Evolutionary conservation across 1,139 yeast genomes (phyloP).

Genomic region (Hyphopichia wangnamkhiaoensis): DNA sequence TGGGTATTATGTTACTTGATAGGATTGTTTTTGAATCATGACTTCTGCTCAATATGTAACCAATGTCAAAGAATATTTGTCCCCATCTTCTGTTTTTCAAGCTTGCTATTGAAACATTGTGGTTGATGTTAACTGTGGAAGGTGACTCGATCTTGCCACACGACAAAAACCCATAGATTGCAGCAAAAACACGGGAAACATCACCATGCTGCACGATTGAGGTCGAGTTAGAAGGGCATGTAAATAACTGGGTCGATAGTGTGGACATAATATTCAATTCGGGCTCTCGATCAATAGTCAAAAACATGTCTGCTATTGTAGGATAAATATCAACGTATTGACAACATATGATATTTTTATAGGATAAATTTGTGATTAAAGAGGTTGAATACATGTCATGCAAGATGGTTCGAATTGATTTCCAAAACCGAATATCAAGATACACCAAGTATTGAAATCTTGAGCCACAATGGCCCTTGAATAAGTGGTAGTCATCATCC

Average conservation of each 20-base stretch:
- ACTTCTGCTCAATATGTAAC: slow-evolving; percentile 73
- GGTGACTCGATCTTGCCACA: slow-evolving; percentile 55
- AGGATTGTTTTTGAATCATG: slow-evolving; percentile 47
- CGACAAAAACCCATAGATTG: slow-evolving; percentile 67
- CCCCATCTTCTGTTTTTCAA: slow-evolving; percentile 82
- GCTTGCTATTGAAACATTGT: slow-evolving; percentile 45
- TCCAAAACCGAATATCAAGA: slow-evolving; percentile 75
- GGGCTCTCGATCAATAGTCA: slow-evolving; percentile 76
- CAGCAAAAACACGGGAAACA: slow-evolving; percentile 63
- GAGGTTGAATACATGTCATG: slow-evolving; percentile 72
- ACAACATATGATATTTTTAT: slow-evolving; percentile 62
- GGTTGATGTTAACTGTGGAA: slow-evolving; percentile 40
- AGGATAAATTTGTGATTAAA: slow-evolving; percentile 64
- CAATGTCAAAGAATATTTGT: slow-evolving; percentile 81
- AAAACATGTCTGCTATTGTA: slow-evolving; percentile 70
- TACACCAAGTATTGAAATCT: slow-evolving; percentile 75
- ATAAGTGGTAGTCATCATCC: slow-evolving; percentile 26
- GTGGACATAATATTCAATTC: slow-evolving; percentile 75
- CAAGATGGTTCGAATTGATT: slow-evolving; percentile 56
- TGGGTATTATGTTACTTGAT: slow-evolving; percentile 38
- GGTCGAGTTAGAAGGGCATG: slow-evolving; percentile 79
- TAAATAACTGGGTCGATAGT: slow-evolving; percentile 82
- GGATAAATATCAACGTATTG: slow-evolving; percentile 88
- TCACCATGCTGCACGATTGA: slow-evolving; percentile 71
- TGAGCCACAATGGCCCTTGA: slow-evolving; percentile 53